phyloP scores from a whole-genome alignment of 306 rosid genomes.

The Cucurbita moschata region DNA sequence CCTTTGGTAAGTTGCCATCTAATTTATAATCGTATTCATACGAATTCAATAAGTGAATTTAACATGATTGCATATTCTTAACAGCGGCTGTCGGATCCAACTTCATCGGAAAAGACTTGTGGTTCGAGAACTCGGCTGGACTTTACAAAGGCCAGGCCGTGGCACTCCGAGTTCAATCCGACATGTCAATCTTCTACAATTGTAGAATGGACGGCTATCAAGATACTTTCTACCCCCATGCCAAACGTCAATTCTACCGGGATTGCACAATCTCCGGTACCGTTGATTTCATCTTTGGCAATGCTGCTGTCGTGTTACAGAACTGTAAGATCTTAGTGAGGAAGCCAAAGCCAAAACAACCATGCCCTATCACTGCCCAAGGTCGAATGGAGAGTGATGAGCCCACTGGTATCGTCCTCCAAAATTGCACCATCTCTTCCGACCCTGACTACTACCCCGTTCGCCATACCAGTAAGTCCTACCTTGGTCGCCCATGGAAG shows the following conservation, averaged over 20 bases:
- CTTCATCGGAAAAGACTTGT: conserved; percentile 26
- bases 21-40: no score
- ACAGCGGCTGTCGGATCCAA: conserved; percentile 28
- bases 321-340: conserved; percentile 24
- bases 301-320: conserved; percentile 1
- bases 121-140: conserved; percentile 21
- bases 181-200: conserved; percentile 15
- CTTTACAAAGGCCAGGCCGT: conserved; percentile 15
- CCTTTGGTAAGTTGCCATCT: no score
- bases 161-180: conserved; percentile 12
- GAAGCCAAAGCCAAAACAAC: conserved; percentile 16
- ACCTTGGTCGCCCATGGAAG: conserved; percentile 62
- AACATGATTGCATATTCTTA: no score
- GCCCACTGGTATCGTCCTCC: conserved; percentile 30
- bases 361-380: conserved; percentile 44
- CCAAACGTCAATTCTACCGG: conserved; percentile 18
- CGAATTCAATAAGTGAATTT: no score
- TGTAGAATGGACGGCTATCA: conserved; percentile 16
- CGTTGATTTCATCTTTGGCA: conserved; percentile 18
- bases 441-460: conserved; percentile 8
- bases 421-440: conserved; percentile 31
- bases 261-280: conserved; percentile 16
- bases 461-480: conserved; percentile 8
- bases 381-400: conserved; percentile 24
- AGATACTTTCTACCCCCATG: conserved; percentile 18